phyloP scores from a whole-genome alignment of 2,329 filamentous ascomycete species.

The Fusarium humuli region DNA sequence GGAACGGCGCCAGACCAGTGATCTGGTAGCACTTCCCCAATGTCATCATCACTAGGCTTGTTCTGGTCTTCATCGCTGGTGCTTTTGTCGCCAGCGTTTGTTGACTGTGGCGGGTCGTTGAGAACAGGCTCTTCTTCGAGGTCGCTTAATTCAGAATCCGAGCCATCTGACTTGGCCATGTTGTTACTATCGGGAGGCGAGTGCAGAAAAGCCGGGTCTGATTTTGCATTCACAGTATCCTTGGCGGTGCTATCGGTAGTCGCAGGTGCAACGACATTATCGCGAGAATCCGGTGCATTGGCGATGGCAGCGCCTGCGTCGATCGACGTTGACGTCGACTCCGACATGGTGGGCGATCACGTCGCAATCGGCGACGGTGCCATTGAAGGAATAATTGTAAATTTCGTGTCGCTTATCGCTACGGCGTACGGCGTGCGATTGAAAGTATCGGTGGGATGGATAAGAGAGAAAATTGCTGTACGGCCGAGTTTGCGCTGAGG shows the following conservation, averaged over 20 bases:
- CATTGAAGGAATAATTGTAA: conserved; percentile 47
- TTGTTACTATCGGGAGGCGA: conserved; percentile 74
- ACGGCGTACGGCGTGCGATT: conserved; percentile 18
- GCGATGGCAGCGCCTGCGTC: conserved; percentile 66
- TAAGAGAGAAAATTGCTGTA: not conserved
- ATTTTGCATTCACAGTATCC: conserved; percentile 50
- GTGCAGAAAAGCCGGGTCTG: conserved; percentile 63
- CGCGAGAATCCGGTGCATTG: conserved; percentile 52
- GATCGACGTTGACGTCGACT: conserved; percentile 55
- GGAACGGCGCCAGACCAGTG: conserved; percentile 93
- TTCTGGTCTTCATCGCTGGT: conserved; percentile 52
- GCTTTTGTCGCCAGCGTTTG: conserved; percentile 40
- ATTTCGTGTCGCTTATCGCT: conserved; percentile 29
- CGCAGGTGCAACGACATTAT: conserved; percentile 46
- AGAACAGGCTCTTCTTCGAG: conserved; percentile 66
- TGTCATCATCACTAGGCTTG: conserved; percentile 65
- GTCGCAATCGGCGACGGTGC: conserved; percentile 53
- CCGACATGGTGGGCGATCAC: conserved; percentile 59
- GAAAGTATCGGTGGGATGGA: conserved; percentile 10
- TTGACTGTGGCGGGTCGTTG: conserved; percentile 49
- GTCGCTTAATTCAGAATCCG: conserved; percentile 75
- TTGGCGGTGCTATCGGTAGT: conserved; percentile 47
- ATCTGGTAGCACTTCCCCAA: conserved; percentile 83
- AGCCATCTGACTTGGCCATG: conserved; percentile 67
- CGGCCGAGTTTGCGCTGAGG: conserved; percentile 18